Percentiles rank a stretch among this genome's conserved stretches.
Conservation (phyloP, 257 asterid genomes). For the Solanum clarkiae region DNA sequence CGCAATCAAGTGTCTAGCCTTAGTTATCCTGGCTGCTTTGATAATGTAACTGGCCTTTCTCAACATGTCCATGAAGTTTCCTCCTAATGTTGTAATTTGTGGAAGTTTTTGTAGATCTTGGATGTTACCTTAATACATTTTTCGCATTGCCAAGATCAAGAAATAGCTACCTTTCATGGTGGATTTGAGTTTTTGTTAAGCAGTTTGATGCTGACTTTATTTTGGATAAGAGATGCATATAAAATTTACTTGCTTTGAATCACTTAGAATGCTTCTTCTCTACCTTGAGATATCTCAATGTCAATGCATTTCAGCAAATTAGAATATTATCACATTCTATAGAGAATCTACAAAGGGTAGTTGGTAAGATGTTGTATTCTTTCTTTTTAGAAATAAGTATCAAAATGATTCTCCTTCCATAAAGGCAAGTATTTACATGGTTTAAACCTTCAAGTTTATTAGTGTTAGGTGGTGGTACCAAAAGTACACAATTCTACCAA, state of each 20-base stretch:
- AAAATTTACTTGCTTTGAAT: neutral
- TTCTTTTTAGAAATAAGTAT: neutral
- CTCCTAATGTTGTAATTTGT: neutral
- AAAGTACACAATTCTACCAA: neutral
- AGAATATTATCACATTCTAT: neutral
- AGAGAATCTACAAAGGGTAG: neutral
- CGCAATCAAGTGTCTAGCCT: neutral
- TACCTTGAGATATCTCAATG: neutral
- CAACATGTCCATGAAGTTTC: neutral
- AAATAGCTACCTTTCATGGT: neutral
- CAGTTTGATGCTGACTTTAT: neutral
- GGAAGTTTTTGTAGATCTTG: neutral
- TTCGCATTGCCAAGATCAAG: neutral
- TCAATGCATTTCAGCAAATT: neutral
- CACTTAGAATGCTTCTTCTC: neutral
- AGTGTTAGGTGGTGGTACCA: neutral
- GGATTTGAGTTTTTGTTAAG: neutral
- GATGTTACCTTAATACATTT: neutral
- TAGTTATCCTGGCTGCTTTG: neutral
- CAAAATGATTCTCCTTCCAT: neutral
- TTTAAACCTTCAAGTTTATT: neutral
- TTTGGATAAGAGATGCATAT: neutral
- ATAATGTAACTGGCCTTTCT: neutral
- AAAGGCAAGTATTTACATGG: neutral
- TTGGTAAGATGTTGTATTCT: neutral